A percentile compares a stretch with the other conserved stretches of the same genome.
phyloP scores from a whole-genome alignment of 495 filamentous ascomycete species.

The Choiromyces venosus region DNA sequence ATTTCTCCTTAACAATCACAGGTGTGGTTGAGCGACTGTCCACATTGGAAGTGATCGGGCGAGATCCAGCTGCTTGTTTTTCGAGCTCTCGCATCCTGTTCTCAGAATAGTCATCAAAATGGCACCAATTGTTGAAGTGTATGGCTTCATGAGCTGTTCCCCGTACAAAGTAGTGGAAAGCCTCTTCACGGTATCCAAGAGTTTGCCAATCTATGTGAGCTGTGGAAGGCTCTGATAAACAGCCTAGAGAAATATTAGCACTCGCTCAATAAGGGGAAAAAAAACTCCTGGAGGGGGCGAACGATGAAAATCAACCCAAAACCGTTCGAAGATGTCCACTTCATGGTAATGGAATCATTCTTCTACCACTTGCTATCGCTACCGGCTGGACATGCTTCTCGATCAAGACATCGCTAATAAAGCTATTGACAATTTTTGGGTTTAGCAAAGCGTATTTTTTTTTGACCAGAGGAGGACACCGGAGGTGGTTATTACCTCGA shows the following conservation, averaged over 20 bases:
- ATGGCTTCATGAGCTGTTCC: constrained; percentile 70
- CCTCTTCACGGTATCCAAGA: too few species aligned
- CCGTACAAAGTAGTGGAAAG: constrained; percentile 82
- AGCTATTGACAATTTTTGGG: constrained; percentile 76
- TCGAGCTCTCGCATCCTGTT: constrained; percentile 78
- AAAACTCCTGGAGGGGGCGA: constrained; percentile 43
- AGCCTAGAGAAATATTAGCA: constrained; percentile 53
- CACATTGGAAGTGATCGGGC: constrained; percentile 29
- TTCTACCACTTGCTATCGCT: constrained; percentile 61
- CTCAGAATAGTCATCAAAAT: constrained; percentile 83
- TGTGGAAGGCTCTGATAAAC: constrained; percentile 92
- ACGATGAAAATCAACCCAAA: constrained; percentile 91
- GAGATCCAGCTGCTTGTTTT: constrained; percentile 42
- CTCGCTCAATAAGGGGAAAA: not conserved
- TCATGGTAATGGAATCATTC: constrained; percentile 84
- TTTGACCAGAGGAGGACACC: constrained; percentile 94
- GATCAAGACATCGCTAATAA: constrained; percentile 92
- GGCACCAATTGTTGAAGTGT: constrained; percentile 63
- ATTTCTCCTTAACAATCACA: constrained; percentile 52
- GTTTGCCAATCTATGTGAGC: constrained; percentile 93
- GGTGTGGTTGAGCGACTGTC: constrained; percentile 40
- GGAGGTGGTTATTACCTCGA: constrained; percentile 88
- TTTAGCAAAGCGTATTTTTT: constrained; percentile 69
- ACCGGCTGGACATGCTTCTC: constrained; percentile 70
- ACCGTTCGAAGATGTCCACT: constrained; percentile 86